phyloP scores from a whole-genome alignment of 495 filamentous ascomycete species.

The Oleoguttula mirabilis region DNA sequence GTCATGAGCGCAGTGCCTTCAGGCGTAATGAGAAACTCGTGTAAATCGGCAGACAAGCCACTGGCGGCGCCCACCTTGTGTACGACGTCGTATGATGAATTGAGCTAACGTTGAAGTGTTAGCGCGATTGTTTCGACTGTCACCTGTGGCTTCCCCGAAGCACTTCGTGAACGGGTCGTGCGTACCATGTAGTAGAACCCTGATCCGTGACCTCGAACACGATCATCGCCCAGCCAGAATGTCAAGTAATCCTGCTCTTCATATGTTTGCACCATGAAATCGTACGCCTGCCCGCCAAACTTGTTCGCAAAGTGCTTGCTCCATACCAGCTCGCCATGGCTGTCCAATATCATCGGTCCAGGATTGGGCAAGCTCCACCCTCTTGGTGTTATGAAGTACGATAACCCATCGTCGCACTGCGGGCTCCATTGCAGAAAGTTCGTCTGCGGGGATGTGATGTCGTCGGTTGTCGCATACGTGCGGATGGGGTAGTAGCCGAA shows the following conservation, averaged over 20 bases:
- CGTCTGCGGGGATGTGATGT: slow-evolving; percentile 12
- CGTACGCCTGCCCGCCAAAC: slow-evolving; percentile 17
- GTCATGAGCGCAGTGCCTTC: slow-evolving; percentile 23
- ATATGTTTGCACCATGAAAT: slow-evolving; percentile 19
- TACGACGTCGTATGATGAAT: slow-evolving; percentile 8
- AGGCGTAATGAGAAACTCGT: slow-evolving; percentile 13
- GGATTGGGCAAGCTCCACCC: slow-evolving; percentile 15
- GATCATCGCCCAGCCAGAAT: slow-evolving; percentile 42
- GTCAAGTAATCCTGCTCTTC: slow-evolving; percentile 28
- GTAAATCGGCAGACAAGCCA: slow-evolving; percentile 8
- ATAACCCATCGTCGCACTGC: slow-evolving; percentile 17
- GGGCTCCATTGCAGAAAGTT: slow-evolving; percentile 17
- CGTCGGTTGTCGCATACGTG: slow-evolving; percentile 8
- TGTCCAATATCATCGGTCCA: slow-evolving; percentile 21
- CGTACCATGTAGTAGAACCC: slow-evolving; percentile 40
- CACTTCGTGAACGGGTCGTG: neutral
- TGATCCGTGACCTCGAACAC: slow-evolving; percentile 36
- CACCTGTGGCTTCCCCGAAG: neutral
- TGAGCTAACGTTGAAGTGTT: slow-evolving; percentile 1
- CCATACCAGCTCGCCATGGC: slow-evolving; percentile 15
- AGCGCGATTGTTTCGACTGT: neutral
- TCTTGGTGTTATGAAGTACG: slow-evolving; percentile 16
- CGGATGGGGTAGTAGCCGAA: slow-evolving; percentile 15
- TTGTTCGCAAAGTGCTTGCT: slow-evolving; percentile 9
- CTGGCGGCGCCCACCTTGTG: slow-evolving; percentile 2